phyloP scores from a whole-genome alignment of 306 rosid genomes.

The Cucurbita pepo region DNA sequence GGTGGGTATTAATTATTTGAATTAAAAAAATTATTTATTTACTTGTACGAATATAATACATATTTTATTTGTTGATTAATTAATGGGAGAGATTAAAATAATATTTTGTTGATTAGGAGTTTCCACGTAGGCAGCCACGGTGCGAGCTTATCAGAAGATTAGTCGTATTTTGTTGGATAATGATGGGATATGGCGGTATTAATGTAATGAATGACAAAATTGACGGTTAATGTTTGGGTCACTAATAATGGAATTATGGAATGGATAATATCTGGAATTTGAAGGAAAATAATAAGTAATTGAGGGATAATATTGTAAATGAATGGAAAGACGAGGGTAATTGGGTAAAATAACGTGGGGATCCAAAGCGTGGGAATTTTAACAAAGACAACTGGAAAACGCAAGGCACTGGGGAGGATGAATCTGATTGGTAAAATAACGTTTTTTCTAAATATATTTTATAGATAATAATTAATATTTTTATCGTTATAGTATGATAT shows the following conservation, averaged over 20 bases:
- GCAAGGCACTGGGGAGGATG: not conserved
- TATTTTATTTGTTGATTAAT: not conserved
- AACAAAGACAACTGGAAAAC: not conserved
- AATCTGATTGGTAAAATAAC: not conserved
- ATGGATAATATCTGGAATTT: not conserved
- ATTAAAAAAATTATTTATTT: not conserved
- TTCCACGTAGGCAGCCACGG: not conserved
- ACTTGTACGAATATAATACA: not conserved
- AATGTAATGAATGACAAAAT: not conserved
- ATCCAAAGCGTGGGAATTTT: not conserved
- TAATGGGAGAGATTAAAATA: not conserved
- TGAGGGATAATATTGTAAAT: not conserved
- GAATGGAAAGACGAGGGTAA: not conserved
- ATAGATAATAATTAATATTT: too few species aligned
- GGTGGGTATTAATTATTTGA: not conserved
- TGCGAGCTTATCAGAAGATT: not conserved
- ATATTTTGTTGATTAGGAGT: not conserved
- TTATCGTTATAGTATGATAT: too few species aligned
- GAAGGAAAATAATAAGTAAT: not conserved
- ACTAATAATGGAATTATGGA: not conserved
- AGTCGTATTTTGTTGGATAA: not conserved
- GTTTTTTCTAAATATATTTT: too few species aligned
- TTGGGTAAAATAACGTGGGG: not conserved
- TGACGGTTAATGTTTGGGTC: not conserved
- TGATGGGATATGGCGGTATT: not conserved